phyloP scores from a whole-genome alignment of 2,329 filamentous ascomycete species.

The Ophiostoma novo-ulmi region DNA sequence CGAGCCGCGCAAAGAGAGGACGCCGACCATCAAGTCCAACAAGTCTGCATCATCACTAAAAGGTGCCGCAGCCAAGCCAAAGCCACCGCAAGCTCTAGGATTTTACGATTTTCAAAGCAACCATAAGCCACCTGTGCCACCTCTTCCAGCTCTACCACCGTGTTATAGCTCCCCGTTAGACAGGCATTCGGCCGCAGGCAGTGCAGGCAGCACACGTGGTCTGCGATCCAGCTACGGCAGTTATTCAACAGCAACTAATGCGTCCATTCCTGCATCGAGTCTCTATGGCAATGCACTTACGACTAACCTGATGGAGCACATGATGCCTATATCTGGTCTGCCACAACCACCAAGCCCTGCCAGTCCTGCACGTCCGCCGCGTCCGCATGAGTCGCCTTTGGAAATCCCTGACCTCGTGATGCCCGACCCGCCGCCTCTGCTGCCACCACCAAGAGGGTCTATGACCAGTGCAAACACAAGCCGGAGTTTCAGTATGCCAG shows the following conservation, averaged over 20 bases:
- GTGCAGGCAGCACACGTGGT: neutral
- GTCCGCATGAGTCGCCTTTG: conserved; percentile 36
- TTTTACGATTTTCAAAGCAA: conserved; percentile 21
- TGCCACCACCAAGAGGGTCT: neutral
- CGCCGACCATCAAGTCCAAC: conserved; percentile 21
- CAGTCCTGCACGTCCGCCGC: conserved; percentile 36
- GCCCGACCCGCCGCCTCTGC: conserved; percentile 28
- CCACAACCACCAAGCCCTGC: conserved; percentile 16
- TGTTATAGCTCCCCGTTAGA: neutral
- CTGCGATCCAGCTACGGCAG: conserved; percentile 23
- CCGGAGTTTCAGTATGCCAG: conserved; percentile 21
- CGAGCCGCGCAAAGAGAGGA: conserved; percentile 32
- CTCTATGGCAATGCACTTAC: conserved; percentile 25
- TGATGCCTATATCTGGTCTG: conserved; percentile 10
- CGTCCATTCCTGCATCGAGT: neutral
- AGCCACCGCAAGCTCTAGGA: conserved; percentile 8
- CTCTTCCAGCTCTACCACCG: conserved; percentile 12
- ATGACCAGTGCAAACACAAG: neutral
- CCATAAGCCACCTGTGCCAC: neutral
- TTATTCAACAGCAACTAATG: conserved; percentile 19
- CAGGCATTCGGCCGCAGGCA: neutral
- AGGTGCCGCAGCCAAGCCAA: neutral
- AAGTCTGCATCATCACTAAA: neutral
- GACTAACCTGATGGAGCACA: conserved; percentile 20
- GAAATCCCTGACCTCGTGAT: conserved; percentile 37